These are phyloP conservation scores for Canavalia ensiformis DNA, from an alignment of 306 rosid genomes.

Conservation along the genomic window DNA sequence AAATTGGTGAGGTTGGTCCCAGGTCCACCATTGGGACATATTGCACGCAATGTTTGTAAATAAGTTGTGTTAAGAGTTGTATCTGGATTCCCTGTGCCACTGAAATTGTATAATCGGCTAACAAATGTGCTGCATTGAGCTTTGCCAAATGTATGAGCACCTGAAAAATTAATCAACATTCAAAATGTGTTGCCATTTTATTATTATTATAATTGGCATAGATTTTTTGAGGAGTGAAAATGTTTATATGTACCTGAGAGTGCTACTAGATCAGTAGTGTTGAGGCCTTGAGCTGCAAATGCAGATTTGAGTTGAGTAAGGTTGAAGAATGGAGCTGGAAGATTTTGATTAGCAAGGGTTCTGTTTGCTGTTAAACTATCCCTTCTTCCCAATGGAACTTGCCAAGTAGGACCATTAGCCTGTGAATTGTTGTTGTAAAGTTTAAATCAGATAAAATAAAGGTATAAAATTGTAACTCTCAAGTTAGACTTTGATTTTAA, in stretches of 20 bases:
- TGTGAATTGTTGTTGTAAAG: not conserved
- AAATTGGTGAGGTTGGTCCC: constrained; percentile 18
- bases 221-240: no score
- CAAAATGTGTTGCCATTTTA: no score
- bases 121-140: constrained; percentile 33
- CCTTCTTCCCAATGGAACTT: constrained; percentile 61
- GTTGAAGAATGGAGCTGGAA: constrained; percentile 54
- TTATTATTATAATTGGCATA: no score
- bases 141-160: constrained; percentile 61
- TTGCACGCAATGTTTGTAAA: constrained; percentile 1
- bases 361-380: constrained; percentile 57
- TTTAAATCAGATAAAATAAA: not conserved
- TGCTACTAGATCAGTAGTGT: constrained; percentile 63
- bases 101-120: constrained; percentile 49
- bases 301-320: constrained; percentile 29
- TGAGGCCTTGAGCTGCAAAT: constrained; percentile 54
- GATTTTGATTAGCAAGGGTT: constrained; percentile 38
- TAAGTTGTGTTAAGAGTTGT: constrained; percentile 49
- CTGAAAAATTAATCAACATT: constrained; percentile 29
- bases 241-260: constrained; percentile 53
- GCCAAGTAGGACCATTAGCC: constrained; percentile 57
- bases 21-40: constrained; percentile 46
- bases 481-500: not conserved
- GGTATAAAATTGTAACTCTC: not conserved
- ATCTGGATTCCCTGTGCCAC: constrained; percentile 36